Percentiles rank a stretch among this genome's conserved stretches.
Evolutionary conservation across 257 asterid species (phyloP).

Genomic region (Solanum chiquidenum): DNA sequence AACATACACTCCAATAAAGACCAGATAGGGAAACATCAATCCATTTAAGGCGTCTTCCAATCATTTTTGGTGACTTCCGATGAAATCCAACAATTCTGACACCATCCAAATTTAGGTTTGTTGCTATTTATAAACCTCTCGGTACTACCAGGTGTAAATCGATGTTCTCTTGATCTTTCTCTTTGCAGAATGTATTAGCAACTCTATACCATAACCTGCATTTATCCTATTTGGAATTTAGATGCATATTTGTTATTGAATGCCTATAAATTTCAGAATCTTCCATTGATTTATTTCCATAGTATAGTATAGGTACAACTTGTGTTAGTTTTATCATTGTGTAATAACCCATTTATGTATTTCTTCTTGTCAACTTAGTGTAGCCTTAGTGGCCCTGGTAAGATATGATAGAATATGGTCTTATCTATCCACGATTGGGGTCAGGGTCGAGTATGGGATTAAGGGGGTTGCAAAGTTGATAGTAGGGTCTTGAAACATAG

Average conservation of each 20-base stretch:
- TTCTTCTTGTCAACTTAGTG: background rate
- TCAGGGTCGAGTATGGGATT: background rate
- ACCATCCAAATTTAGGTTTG: background rate
- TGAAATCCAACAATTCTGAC: too few species aligned
- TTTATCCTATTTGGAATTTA: background rate
- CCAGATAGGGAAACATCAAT: background rate
- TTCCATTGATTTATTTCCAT: background rate
- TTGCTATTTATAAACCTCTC: background rate
- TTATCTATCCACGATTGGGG: background rate
- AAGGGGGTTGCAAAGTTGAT: background rate
- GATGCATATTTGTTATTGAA: background rate
- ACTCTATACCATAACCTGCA: background rate
- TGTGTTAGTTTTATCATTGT: background rate
- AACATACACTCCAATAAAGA: background rate
- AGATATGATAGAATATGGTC: background rate
- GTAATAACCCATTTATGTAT: too few species aligned
- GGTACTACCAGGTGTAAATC: background rate
- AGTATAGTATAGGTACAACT: too few species aligned
- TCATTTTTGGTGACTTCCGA: background rate
- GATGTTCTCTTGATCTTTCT: background rate
- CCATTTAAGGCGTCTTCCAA: background rate
- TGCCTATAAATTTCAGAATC: background rate
- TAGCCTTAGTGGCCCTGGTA: background rate
- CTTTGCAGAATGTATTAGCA: background rate
- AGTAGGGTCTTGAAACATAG: too few species aligned